Base-by-base conservation (phyloP, 2,329 filamentous ascomycete genomes). In the Hortaea sp. region DNA sequence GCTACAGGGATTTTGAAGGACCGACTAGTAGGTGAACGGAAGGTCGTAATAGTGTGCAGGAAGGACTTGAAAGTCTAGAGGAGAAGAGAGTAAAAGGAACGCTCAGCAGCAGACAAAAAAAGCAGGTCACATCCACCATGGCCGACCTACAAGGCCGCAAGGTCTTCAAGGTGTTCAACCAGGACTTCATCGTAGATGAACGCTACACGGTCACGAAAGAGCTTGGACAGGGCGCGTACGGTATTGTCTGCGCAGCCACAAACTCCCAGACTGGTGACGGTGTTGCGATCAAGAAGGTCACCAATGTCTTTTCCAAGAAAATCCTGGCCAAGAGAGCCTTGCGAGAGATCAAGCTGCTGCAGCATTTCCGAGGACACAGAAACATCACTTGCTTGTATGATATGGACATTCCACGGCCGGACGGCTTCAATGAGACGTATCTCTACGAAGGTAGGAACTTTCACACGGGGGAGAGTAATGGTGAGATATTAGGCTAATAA, bases 251-350 rank as follows among this genome's bases (percentile, higher is more conserved):
- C 69, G 90, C 92, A 50, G 92, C 92, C 46, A 86, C 88, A 56
- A 95, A 97, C 75, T 83, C 81, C 65, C 81, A 88, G 67, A 94
- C 85, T 30, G 84, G 81, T 62, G 92, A 98, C 66, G 89, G 90
- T 37, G 89, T 98, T 53, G 92, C 92, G 61, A 92, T 98, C 76
- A 98, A 98, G 73, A 98, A 98, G 72, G 88, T 98, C 66, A 98
- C 92, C 74, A 98, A 98, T 85, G 90, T 98, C 61, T 98, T 98
- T 71, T 95, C 88, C 78, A 98, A 98, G 75, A 97, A 97, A 81
- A 98, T 98, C 59, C 78, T 98, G 57, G 92, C 92, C 61, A 98
- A 98, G 81, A 86, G 92, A 63, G 92, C 92, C 42, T 71, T 98
- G 75, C 82, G 92, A 68, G 92, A 98, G 73, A 97, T 98, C 72